phyloP scores from a whole-genome alignment of 371 early-diverging fungal genomes.

The Coemansia sp. region DNA sequence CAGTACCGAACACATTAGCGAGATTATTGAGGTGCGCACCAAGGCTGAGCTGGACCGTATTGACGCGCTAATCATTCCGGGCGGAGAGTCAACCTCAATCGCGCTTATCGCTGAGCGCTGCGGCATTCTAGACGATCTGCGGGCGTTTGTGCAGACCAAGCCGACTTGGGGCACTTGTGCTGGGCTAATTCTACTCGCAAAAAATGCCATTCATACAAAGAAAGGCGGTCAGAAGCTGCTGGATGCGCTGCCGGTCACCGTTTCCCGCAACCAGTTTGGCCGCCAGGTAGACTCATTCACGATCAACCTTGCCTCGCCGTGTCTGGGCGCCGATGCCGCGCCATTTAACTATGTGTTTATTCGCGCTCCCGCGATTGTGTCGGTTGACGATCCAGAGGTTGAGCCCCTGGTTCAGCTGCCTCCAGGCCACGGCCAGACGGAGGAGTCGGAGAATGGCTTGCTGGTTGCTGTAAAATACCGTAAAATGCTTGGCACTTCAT shows the following conservation, averaged over 20 bases:
- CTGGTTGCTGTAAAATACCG: conserved; percentile 88
- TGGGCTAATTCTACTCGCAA: conserved; percentile 88
- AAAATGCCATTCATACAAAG: conserved; percentile 71
- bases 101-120: conserved; percentile 84
- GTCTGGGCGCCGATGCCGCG: conserved; percentile 44
- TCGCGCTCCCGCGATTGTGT: conserved; percentile 88
- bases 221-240: conserved; percentile 82
- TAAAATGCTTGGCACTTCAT: conserved; percentile 85
- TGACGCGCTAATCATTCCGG: conserved; percentile 91
- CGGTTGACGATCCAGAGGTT: conserved; percentile 65
- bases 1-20: conserved; percentile 58
- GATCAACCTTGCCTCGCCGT: conserved; percentile 64
- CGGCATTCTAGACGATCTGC: conserved; percentile 72
- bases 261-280: conserved; percentile 92
- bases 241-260: conserved; percentile 78
- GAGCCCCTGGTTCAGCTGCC: conserved; percentile 61
- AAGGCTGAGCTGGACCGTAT: conserved; percentile 57
- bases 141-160: conserved; percentile 68
- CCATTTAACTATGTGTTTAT: conserved; percentile 88
- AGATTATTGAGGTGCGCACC: conserved; percentile 69
- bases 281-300: conserved; percentile 87
- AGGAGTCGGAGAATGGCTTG: conserved; percentile 50
- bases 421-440: conserved; percentile 40
- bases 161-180: conserved; percentile 97
- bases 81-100: conserved; percentile 94